These are phyloP conservation scores for Cinnamomum micranthum DNA, from an alignment of 164 flowering plant species.

Conservation along the genomic window DNA sequence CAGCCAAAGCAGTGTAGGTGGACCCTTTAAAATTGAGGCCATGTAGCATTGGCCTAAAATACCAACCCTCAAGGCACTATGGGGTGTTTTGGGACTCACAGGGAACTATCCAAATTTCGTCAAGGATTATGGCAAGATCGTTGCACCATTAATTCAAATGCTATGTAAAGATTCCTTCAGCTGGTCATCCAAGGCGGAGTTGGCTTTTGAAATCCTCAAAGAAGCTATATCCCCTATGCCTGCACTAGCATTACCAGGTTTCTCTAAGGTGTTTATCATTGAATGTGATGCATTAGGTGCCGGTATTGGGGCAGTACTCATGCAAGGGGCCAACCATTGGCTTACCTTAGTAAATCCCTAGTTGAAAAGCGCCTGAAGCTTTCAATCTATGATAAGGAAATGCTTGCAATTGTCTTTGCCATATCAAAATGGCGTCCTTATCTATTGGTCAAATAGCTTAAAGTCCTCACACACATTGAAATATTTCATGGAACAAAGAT, in stretches of 20 bases:
- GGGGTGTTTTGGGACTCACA: neutral
- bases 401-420: neutral
- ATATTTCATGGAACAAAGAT: no score
- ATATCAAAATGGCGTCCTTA: neutral
- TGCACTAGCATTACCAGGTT: neutral
- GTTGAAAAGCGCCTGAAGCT: no score
- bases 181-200: neutral
- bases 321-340: neutral
- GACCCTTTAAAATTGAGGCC: neutral
- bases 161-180: neutral
- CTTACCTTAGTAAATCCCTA: neutral
- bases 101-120: neutral
- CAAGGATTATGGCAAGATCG: neutral
- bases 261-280: neutral
- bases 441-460: neutral
- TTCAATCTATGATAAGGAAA: neutral
- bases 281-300: constrained; percentile 1
- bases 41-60: neutral
- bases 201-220: neutral
- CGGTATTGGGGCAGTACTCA: neutral
- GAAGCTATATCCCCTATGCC: neutral
- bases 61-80: neutral
- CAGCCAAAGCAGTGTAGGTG: neutral
- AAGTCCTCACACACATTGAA: neutral
- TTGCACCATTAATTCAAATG: neutral